phyloP scores from a whole-genome alignment of 805 yeast genomes.

The Candida easanensis region DNA sequence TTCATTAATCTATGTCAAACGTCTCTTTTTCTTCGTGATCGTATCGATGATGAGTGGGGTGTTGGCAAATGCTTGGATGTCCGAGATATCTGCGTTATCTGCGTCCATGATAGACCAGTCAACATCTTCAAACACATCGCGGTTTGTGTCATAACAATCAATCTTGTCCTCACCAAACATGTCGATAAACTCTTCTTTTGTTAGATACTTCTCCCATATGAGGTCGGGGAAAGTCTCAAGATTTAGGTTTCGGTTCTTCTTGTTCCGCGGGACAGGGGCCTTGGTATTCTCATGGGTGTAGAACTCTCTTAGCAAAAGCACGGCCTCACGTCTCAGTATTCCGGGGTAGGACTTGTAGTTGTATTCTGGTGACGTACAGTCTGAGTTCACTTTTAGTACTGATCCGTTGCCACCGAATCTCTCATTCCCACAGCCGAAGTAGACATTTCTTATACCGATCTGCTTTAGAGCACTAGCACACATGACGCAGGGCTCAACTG shows the following conservation, averaged over 20 bases:
- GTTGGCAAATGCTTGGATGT: slow-evolving; percentile 14
- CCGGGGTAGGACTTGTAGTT: slow-evolving; percentile 70
- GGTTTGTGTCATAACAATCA: slow-evolving; percentile 11
- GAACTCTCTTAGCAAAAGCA: slow-evolving; percentile 75
- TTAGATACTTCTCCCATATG: slow-evolving; percentile 52
- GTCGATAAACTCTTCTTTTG: slow-evolving; percentile 45
- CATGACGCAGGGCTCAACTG: slow-evolving; percentile 98
- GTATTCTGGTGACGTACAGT: slow-evolving; percentile 30
- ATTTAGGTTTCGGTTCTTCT: slow-evolving; percentile 63
- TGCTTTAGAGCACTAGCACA: slow-evolving; percentile 92
- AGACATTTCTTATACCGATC: slow-evolving; percentile 65
- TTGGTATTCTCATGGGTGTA: slow-evolving; percentile 81
- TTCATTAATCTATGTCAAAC: slow-evolving; percentile 1
- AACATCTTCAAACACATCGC: slow-evolving; percentile 17
- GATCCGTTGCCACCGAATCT: slow-evolving; percentile 97
- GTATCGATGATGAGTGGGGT: slow-evolving; percentile 9
- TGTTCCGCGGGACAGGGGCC: slow-evolving; percentile 79
- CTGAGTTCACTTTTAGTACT: slow-evolving; percentile 59
- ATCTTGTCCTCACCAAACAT: slow-evolving; percentile 34
- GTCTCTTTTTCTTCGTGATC: slow-evolving; percentile 10
- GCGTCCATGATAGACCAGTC: slow-evolving; percentile 18
- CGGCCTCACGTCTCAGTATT: slow-evolving; percentile 74
- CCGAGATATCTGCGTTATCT: slow-evolving; percentile 22
- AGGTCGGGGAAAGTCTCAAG: slow-evolving; percentile 56
- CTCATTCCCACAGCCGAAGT: slow-evolving; percentile 92